Evolutionary conservation across 768 basidiomycete species (phyloP), one percentile per base, ranked within the genome.

Genomic region (Boletus reticuloceps): DNA sequence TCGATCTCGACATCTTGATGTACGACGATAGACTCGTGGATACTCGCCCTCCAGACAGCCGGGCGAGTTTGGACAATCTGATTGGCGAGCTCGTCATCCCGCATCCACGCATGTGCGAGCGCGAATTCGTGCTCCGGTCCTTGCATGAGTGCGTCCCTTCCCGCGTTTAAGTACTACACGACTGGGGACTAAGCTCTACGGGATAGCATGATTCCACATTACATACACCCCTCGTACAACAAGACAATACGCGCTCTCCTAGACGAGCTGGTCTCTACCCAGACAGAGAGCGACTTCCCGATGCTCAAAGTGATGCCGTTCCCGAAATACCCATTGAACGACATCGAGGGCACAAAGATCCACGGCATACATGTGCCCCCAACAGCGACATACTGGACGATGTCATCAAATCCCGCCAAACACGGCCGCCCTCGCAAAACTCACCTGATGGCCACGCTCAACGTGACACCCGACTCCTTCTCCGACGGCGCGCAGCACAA

Each of bases 61-160:
- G 77, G 32, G 68, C 91, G 47, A 1, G 85, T 14, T 62, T 83
- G 12, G 82, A 86, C 43, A 81, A 84, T 58, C 64, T 85, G 16
- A 78, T 77, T 25, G 82, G 83, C 6, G 82, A 95, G 61, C 75
- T 99, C 22, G 80, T 91, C 16, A 75, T 97, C 10, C 97, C 97
- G 1, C 97, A 99, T 75, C 84, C 84, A 6, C 77, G 87, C 32
- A 66, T 97, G 16, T 70, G 72, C 3, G 97, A 98, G 71, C 75
- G 97, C 29, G 95, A 98, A 67, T 99, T 98, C 60, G 95, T 98
- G 3, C 72, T 99, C 25, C 74, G 92, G 10, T 95, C 97, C 12
- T 65, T 98, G 41, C 81, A 79, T 36, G 95, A 99, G 96, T 99
- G 60, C 77, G 37, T 40, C 19, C 39, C 46, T 16, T 45, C 19